phyloP scores from a whole-genome alignment of 2,329 filamentous ascomycete species.

The Graphium sp. region DNA sequence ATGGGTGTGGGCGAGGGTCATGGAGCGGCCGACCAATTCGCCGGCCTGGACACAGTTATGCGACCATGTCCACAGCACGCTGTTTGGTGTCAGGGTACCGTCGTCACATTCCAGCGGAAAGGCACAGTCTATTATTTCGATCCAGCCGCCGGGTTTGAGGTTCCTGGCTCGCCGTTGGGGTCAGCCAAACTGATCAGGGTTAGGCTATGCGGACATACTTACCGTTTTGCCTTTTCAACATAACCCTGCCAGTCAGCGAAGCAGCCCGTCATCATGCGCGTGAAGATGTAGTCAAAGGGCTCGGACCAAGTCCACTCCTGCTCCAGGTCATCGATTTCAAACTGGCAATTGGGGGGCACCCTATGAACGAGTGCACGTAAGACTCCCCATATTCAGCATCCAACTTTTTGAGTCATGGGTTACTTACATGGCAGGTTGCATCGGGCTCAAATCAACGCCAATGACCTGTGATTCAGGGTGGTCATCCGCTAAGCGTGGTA shows the following conservation, averaged over 20 bases:
- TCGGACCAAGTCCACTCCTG: constrained; percentile 19
- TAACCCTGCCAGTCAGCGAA: constrained; percentile 14
- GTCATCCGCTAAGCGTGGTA: constrained; percentile 7
- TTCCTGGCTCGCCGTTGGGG: too few relatives aligned
- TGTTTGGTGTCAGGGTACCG: constrained; percentile 19
- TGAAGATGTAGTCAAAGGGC: constrained; percentile 23
- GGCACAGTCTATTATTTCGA: constrained; percentile 24
- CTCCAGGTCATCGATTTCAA: constrained; percentile 25
- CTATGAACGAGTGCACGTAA: constrained; percentile 10
- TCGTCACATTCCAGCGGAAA: constrained; percentile 23
- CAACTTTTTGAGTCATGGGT: too few relatives aligned
- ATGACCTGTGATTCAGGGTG: constrained; percentile 14
- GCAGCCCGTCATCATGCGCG: constrained; percentile 13
- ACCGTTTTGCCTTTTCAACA: constrained; percentile 17
- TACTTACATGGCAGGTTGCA: constrained; percentile 18
- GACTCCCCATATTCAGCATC: too few relatives aligned
- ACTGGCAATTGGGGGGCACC: constrained; percentile 30
- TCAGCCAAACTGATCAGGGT: too few relatives aligned
- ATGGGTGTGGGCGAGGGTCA: constrained; percentile 15
- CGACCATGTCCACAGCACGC: constrained; percentile 21
- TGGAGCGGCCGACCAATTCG: constrained; percentile 17
- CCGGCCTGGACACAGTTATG: constrained; percentile 21
- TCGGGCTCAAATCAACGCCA: constrained; percentile 23
- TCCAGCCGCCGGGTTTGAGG: constrained; percentile 16
- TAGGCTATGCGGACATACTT: too few relatives aligned